Evolutionary conservation across 768 basidiomycete species (phyloP), one percentile per base, ranked within the genome.

Genomic region (Calvatia gigantea): DNA sequence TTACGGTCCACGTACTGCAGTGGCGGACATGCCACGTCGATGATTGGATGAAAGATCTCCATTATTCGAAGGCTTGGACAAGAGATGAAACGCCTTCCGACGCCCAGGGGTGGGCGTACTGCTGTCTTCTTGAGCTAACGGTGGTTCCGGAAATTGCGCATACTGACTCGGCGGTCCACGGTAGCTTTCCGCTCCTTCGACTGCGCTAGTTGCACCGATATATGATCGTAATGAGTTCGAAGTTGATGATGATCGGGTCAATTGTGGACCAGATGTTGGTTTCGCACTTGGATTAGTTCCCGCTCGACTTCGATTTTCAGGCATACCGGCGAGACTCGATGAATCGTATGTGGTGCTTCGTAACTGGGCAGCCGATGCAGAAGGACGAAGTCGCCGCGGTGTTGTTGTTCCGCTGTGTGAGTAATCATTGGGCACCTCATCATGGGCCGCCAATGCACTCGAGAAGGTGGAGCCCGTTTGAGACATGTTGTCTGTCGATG

Each of bases 331-430:
- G 53, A 66, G 51, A 41, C 69, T 60, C 62, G 67, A 60, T 29
- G 72, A 54, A 42, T 73, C 73, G n/a, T 78, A 71, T n/a, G n/a
- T n/a, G 8, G 72, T 70, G 14, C 76, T 81, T 55, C 89, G 79
- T 37, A 91, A 72, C 62, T 91, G 89, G 11, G 87, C 86, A 49
- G 89, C 89, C 65, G 89, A 91, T 60, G 82, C 78, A 19, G 89
- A 91, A 14, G 89, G 86, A 49, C 89, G 79, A 55, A 91, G 65
- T 60, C 75, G 77, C 63, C 86, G 76, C 27, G 86, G 83, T 17
- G 82, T 84, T 51, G 79, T 74, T 47, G 83, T 74, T 4, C 86
- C 78, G 43, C 74, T 73, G 31, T 69, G 70, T 12, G 80, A 67
- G 42, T 76, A 72, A 46, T 76, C 72, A 38, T 76, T 73, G 48